Evolutionary conservation across 148 eudicot species (phyloP), one percentile per base, ranked within the genome.

Genomic region (Chenopodium album): DNA sequence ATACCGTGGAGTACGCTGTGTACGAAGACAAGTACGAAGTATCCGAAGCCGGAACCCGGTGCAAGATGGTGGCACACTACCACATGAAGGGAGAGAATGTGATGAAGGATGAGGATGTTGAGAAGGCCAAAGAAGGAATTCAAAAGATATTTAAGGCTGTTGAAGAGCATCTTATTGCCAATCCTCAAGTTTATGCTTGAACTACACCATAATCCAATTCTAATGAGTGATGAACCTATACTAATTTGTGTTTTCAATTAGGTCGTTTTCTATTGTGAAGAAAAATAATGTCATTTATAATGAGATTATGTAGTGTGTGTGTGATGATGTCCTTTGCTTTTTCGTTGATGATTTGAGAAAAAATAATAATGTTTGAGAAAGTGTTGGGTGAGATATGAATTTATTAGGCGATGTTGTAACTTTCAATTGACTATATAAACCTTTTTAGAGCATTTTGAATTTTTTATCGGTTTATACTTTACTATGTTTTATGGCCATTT

Each of bases 121-220:
- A 34, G 32, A 13, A 12, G 28, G 87, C 80, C 12, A 46, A 82
- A 62, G 80, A 76, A 28, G n/a, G 59, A 11, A 64, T 79, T 22
- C 76, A 73, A 79, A 63, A 60, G 20, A 62, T 82, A 50, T 82
- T 78, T 56, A 82, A 82, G 59, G 60, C 70, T n/a, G 87, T 79
- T 10, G 87, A 79, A 79, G 82, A 78, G 13, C 70, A 85, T 54
- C 85, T 85, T 37, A 22, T 82, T 62, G 82, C 85, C 47, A 79
- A 85, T 65, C 87, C 87, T 14, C 56, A 75, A 17, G 47, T 76
- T 48, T 82, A 85, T 60, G 80, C 85, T 63, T 85, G 59, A 78
- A 11, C 22, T 56, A 17, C 62, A 14, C 62, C 3, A 4, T 56
- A 4, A 41, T 41, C 44, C 44, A 41, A 41, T 6, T 41, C 44